These are phyloP conservation scores for Nakaseomyces kungkrabaensis DNA, from an alignment of 1,139 yeast genomes.

Conservation along the genomic window DNA sequence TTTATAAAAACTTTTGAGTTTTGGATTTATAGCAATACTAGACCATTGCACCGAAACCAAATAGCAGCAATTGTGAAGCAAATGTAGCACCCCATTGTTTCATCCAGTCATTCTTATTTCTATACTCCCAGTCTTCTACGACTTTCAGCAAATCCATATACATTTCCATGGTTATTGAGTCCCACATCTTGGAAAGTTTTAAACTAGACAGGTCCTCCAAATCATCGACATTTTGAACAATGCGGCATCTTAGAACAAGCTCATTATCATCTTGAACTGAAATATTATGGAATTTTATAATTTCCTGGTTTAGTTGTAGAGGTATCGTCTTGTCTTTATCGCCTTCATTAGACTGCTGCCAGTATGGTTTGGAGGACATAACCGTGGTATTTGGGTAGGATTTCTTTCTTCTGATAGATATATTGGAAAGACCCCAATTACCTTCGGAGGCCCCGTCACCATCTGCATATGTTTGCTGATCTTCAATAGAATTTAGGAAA, in stretches of 20 bases:
- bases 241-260: slow-evolving; percentile 36
- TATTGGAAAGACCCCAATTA: slow-evolving; percentile 23
- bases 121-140: slow-evolving; percentile 39
- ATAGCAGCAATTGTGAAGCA: slow-evolving; percentile 47
- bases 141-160: slow-evolving; percentile 47
- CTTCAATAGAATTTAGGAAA: slow-evolving; percentile 19
- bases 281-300: slow-evolving; percentile 29
- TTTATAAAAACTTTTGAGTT: too few relatives aligned
- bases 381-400: slow-evolving; percentile 26
- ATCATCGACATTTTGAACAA: slow-evolving; percentile 49
- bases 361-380: slow-evolving; percentile 4
- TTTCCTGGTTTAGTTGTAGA: slow-evolving; percentile 13
- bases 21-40: slow-evolving; percentile 12
- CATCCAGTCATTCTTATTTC: slow-evolving; percentile 40
- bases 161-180: slow-evolving; percentile 46
- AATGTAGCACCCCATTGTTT: slow-evolving; percentile 51
- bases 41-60: slow-evolving; percentile 53
- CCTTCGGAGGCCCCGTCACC: slow-evolving; percentile 10
- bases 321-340: slow-evolving; percentile 13
- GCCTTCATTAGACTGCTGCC: slow-evolving; percentile 9
- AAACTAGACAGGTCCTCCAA: slow-evolving; percentile 40
- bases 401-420: slow-evolving; percentile 25
- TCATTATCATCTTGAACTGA: slow-evolving; percentile 34
- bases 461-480: slow-evolving; percentile 6
- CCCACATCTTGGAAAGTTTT: slow-evolving; percentile 43